Evolutionary conservation across 768 basidiomycete species (phyloP).

Genomic region (Macrolepiota fuliginosa): DNA sequence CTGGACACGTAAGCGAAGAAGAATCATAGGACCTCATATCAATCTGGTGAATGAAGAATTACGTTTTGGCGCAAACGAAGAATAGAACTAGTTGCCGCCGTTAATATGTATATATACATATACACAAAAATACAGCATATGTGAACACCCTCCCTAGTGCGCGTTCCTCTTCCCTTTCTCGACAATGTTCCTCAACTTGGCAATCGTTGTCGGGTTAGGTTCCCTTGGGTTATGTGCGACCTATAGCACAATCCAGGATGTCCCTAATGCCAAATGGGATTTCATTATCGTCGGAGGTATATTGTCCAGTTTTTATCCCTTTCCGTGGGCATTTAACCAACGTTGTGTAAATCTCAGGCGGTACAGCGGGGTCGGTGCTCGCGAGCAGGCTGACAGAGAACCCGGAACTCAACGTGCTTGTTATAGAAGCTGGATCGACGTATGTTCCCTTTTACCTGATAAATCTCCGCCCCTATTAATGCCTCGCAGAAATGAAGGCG

Average conservation of each 20-base stretch:
- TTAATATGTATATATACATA: too few relatives aligned
- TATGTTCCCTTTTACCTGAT: not conserved
- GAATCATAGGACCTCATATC: too few relatives aligned
- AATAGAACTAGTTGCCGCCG: too few relatives aligned
- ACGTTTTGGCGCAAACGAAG: too few relatives aligned
- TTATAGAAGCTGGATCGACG: slow-evolving; percentile 17
- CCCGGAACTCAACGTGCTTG: slow-evolving; percentile 12
- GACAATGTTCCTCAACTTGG: not conserved
- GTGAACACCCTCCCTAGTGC: too few relatives aligned
- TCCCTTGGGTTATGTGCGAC: slow-evolving; percentile 2
- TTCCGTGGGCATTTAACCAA: not conserved
- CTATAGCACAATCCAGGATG: slow-evolving; percentile 1
- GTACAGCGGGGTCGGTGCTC: slow-evolving; percentile 27
- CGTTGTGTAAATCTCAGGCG: slow-evolving; percentile 15
- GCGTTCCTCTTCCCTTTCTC: not conserved
- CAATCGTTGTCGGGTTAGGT: not conserved
- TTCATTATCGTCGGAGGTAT: slow-evolving; percentile 18
- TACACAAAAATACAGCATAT: too few relatives aligned
- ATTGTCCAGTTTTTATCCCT: slow-evolving; percentile 4
- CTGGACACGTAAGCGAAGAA: too few relatives aligned
- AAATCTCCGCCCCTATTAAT: not conserved
- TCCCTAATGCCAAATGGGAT: slow-evolving; percentile 11
- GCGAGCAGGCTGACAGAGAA: slow-evolving; percentile 27
- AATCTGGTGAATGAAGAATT: too few relatives aligned
- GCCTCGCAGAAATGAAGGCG: not conserved